Percentiles rank a stretch among this genome's conserved stretches.
phyloP scores from a whole-genome alignment of 2,329 filamentous ascomycete species.

The Basipetospora chlamydospora region DNA sequence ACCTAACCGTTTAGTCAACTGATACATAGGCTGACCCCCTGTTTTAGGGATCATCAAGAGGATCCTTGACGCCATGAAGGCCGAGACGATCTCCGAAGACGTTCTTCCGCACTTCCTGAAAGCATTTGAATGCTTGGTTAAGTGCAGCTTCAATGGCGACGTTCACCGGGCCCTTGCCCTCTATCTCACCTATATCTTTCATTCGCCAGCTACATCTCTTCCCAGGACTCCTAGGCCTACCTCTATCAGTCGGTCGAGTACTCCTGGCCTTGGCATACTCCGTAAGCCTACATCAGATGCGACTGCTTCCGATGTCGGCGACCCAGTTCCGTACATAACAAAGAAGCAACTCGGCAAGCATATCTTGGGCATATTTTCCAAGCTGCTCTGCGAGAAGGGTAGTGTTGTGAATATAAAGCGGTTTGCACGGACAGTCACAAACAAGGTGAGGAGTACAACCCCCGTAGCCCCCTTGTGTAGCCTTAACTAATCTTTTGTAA shows the following conservation, averaged over 20 bases:
- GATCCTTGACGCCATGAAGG: constrained; percentile 79
- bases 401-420: constrained; percentile 60
- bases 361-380: constrained; percentile 63
- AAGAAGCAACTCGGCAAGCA: constrained; percentile 59
- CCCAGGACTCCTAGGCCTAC: constrained; percentile 36
- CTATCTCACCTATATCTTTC: constrained; percentile 85
- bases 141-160: constrained; percentile 68
- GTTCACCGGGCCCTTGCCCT: constrained; percentile 75
- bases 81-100: constrained; percentile 58
- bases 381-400: constrained; percentile 60
- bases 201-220: constrained; percentile 36
- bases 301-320: constrained; percentile 14
- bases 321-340: constrained; percentile 28
- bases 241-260: constrained; percentile 25
- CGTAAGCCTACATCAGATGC: constrained; percentile 5
- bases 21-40: constrained; percentile 3
- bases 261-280: constrained; percentile 17
- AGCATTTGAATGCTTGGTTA: constrained; percentile 66
- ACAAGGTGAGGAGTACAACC: constrained; percentile 48
- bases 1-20: not conserved
- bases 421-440: constrained; percentile 88
- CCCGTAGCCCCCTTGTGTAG: constrained; percentile 8
- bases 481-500: constrained; percentile 13
- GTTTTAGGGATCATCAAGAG: constrained; percentile 69
- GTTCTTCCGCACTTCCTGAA: constrained; percentile 63